Evolutionary conservation across 108 stramenopile species (phyloP), one percentile per base, ranked within the genome.

Genomic region (Skeletonema tropicum): DNA sequence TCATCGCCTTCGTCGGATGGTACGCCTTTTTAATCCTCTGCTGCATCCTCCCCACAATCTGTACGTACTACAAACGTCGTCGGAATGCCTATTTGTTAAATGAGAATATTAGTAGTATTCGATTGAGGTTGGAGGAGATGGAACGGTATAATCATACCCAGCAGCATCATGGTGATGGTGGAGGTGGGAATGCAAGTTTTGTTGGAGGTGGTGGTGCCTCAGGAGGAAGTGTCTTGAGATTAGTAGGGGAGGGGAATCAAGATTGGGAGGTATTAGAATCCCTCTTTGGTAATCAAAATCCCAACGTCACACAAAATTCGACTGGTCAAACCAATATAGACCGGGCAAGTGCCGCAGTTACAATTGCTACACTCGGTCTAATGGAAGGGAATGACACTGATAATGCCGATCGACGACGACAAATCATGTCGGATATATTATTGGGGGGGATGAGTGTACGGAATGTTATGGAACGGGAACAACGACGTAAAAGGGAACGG

Each of bases 31-130:
- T 93, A 55, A 75, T 93, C 11, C 26, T 87, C 7, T 93, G 92
- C 69, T 93, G 92, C 72, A 42, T 93, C 41, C 57, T 90, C 1
- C 92, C 92, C 57, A 87, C 89, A n/a, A 76, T 73, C 32, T 88
- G 82, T 45, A 88, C 86, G 21, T 89, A 85, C 68, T 83, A 88
- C 12, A 60, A 87, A 67, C 79, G 87, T 21, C 71, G 87, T 26
- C 45, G 71, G 0, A 73, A 57, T 58, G 71, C 71, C 6, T 17
- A 64, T 9, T 49, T 66, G 8, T 30, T 73, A 19, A 31, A 41
- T 17, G 64, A 65, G 55, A 69, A 52, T 63, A 33, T 69, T 36
- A 10, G 46, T 1, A 52, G 38, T 30, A 57, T 76, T 5, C 75
- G 61, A 25, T 0, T 46, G 19, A 30, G 59, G 9, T 17, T 66